Evolutionary conservation across 257 asterid genomes (phyloP).

Genomic region (Galeopsis tetrahit): DNA sequence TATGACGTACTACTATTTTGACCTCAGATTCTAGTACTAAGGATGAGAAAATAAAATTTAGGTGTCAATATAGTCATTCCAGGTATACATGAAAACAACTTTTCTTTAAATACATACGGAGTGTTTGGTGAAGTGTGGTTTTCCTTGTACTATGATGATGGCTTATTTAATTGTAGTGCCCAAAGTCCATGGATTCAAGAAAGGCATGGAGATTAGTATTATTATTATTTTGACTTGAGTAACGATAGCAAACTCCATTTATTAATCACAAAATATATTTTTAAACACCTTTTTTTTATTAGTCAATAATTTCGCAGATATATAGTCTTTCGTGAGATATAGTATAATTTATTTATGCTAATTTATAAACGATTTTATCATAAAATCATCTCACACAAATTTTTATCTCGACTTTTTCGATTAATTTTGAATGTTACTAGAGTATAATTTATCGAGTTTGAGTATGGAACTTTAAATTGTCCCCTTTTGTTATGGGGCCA

Average conservation of each 20-base stretch:
- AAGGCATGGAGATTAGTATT: background rate
- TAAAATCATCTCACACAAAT: too few relatives aligned
- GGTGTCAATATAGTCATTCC: background rate
- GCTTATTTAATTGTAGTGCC: background rate
- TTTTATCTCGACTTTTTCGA: too few relatives aligned
- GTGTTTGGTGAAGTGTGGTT: background rate
- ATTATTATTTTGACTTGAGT: background rate
- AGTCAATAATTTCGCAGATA: too few relatives aligned
- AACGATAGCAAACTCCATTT: background rate
- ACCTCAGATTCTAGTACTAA: background rate
- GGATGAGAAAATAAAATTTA: background rate
- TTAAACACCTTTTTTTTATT: too few relatives aligned
- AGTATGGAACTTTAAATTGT: background rate
- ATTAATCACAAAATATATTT: too few relatives aligned
- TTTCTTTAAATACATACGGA: background rate
- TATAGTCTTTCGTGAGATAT: too few relatives aligned
- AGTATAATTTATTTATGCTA: too few relatives aligned
- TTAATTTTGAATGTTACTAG: too few relatives aligned
- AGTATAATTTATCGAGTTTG: too few relatives aligned
- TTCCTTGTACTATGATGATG: constrained; percentile 7
- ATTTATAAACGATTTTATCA: too few relatives aligned
- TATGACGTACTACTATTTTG: background rate
- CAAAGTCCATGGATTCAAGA: constrained; percentile 9
- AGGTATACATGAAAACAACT: constrained; percentile 21
- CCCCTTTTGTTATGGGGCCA: background rate